A percentile compares a stretch with the other conserved stretches of the same genome.
Conservation (phyloP, 2,329 filamentous ascomycete species). For the Aspergillus fischeri region DNA sequence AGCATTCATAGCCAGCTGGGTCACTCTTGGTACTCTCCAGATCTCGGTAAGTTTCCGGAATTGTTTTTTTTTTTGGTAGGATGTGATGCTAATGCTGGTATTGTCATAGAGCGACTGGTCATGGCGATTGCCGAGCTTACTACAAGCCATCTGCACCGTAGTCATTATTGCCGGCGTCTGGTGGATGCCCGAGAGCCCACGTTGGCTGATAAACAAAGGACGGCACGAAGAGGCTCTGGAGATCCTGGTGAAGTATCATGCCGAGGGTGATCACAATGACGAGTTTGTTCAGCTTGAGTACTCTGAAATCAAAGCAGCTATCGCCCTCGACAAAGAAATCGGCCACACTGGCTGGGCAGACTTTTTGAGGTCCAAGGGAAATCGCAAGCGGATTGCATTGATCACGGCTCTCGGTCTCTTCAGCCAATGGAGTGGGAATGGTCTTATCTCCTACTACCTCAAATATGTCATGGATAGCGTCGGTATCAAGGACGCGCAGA, state of each 20-base stretch:
- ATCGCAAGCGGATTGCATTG: neutral
- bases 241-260: neutral
- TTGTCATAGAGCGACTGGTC: conserved; percentile 14
- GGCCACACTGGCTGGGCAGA: conserved; percentile 40
- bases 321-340: conserved; percentile 39
- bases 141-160: conserved; percentile 18
- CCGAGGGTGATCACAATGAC: conserved; percentile 7
- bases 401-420: conserved; percentile 45
- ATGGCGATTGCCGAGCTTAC: conserved; percentile 18
- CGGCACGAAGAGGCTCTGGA: neutral
- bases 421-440: conserved; percentile 54
- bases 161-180: conserved; percentile 10
- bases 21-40: conserved; percentile 15
- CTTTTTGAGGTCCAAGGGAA: conserved; percentile 40
- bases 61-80: no score
- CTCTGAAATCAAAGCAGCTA: neutral
- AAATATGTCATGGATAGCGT: conserved; percentile 31
- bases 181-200: conserved; percentile 16
- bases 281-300: neutral
- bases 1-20: conserved; percentile 17
- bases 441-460: conserved; percentile 36
- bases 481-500: conserved; percentile 31
- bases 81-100: neutral
- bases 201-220: neutral
- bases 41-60: conserved; percentile 8